Evolutionary conservation across 2,329 filamentous ascomycete genomes (phyloP).

Genomic region (Pestalotiopsis sp.): DNA sequence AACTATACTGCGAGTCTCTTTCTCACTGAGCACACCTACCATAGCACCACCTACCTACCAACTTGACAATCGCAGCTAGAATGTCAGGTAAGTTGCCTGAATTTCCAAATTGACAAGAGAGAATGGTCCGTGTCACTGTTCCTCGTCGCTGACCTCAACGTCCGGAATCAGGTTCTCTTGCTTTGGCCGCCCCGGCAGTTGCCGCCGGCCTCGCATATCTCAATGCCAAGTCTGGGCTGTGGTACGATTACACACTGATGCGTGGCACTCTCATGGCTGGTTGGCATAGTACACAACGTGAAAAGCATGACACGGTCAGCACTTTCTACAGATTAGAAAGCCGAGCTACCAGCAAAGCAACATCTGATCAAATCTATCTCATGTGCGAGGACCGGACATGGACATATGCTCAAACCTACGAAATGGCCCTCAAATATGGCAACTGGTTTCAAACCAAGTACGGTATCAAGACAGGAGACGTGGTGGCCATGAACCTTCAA

Average conservation of each 20-base stretch:
- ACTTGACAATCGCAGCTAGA: background rate
- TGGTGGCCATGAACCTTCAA: conserved; percentile 80
- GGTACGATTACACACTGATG: conserved; percentile 68
- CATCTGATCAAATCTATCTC: conserved; percentile 61
- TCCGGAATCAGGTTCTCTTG: conserved; percentile 48
- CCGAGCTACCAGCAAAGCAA: conserved; percentile 54
- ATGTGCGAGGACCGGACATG: conserved; percentile 70
- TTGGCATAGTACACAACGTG: conserved; percentile 45
- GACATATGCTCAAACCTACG: conserved; percentile 78
- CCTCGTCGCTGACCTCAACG: background rate
- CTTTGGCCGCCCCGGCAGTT: conserved; percentile 61
- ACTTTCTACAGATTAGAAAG: conserved; percentile 77
- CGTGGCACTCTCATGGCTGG: conserved; percentile 51
- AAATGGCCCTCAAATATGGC: conserved; percentile 71
- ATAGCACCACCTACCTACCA: background rate
- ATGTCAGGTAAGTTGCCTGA: background rate
- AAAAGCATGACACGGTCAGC: conserved; percentile 64
- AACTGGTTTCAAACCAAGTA: conserved; percentile 71
- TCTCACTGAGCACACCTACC: background rate
- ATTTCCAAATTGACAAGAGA: background rate
- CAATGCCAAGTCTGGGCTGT: conserved; percentile 70
- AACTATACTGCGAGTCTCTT: background rate
- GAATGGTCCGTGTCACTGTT: background rate
- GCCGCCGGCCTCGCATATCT: conserved; percentile 74
- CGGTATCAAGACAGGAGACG: conserved; percentile 68